Conservation (phyloP, 1,284 basidiomycete species). For the Sphagnurus paluster region DNA sequence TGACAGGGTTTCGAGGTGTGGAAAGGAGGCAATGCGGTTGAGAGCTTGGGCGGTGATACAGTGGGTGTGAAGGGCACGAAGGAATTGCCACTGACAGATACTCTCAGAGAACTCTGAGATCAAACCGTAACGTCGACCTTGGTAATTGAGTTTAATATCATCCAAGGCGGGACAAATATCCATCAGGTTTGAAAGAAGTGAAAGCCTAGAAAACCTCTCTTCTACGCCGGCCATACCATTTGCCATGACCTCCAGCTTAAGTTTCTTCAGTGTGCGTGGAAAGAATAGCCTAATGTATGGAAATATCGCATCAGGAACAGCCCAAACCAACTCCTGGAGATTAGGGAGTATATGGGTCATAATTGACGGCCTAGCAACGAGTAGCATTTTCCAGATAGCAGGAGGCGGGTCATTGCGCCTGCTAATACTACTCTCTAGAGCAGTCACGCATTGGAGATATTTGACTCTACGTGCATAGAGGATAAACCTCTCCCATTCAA, state of each 20-base stretch:
- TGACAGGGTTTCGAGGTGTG: neutral
- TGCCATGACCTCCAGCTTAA: neutral
- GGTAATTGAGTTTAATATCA: neutral
- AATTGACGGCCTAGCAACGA: neutral
- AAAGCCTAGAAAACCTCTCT: neutral
- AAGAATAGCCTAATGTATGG: neutral
- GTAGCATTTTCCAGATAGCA: slow-evolving; percentile 2
- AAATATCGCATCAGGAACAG: neutral
- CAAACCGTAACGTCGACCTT: neutral
- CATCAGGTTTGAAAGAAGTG: neutral
- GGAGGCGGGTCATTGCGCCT: neutral
- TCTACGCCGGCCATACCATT: neutral
- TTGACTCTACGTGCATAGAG: slow-evolving; percentile 1
- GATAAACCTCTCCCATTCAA: neutral
- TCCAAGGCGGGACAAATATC: neutral
- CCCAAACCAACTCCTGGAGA: neutral
- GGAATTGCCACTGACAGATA: neutral
- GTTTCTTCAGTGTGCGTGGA: neutral
- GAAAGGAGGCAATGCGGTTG: neutral
- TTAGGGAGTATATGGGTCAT: slow-evolving; percentile 1
- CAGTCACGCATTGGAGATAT: neutral
- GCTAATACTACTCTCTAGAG: too few species aligned
- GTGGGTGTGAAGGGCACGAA: neutral
- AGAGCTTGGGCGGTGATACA: neutral
- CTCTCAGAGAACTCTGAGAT: neutral